Base-by-base conservation (phyloP, 345 rosid genomes). In the Hevea brasiliensis region DNA sequence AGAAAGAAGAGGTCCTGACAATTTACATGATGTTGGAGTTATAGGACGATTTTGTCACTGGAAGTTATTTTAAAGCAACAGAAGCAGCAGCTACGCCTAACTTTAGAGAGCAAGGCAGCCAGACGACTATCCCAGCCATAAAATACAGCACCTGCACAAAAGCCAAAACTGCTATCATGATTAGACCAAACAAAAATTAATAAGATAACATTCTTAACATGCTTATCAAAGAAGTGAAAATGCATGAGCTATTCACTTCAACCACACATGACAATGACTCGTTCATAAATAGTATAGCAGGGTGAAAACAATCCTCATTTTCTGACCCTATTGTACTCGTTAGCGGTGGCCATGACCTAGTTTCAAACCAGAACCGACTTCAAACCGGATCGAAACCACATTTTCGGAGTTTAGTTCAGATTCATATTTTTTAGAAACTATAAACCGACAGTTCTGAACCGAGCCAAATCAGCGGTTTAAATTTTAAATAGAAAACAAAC, bases 1-100 rank as follows among this genome's bases (percentile, higher is more conserved):
- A 79, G 69, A 77, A 70, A 64, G 69, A 67, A 61, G 76, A 74
- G 57, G 57, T 53, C 73, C 64, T 21, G 61, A 76, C 74, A 59
- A 74, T 78, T 78, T 76, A 80, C 77, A 76, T 26, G 55, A 72
- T 24, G 27, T 48, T 62, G 54, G 37, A 58, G 47, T 66, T 45
- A 37, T 73, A 71, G 62, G 65, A 71, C 40, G 70, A 69, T 21
- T 61, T 72, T 77, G 47, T 59, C 60, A 42, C 3, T 48, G 54
- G 21, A 54, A 65, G 74, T 72, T 72, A 72, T 74, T 73, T 65
- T 68, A 56, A 26, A 71, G 71, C 76, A 74, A 65, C 68, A 50
- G n/a, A 23, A 60, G 74, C 77, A 62, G 63, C 64, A 65, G 68
- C 53, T 65, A 65, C 12, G 63, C 65, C 63, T 58, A 59, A 67